These are phyloP conservation scores for Termitomyces titanicus DNA, from an alignment of 768 basidiomycete species.

Conservation along the genomic window DNA sequence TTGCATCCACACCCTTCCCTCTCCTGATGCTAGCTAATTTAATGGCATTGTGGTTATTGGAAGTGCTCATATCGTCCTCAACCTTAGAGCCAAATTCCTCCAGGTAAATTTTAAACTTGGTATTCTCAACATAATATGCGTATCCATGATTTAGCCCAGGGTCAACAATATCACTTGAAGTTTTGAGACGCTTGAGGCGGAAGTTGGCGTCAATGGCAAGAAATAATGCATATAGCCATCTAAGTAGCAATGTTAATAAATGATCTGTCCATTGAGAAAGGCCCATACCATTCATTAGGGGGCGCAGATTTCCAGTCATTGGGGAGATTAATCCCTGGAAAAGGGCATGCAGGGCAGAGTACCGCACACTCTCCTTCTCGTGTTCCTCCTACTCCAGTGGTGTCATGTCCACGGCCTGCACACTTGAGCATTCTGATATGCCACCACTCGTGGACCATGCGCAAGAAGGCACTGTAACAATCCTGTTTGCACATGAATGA, in stretches of 20 bases:
- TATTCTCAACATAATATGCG: too few relatives aligned
- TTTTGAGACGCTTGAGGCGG: too few relatives aligned
- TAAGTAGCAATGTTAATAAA: not conserved
- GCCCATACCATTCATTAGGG: not conserved
- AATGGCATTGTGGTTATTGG: too few relatives aligned
- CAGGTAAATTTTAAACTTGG: too few relatives aligned
- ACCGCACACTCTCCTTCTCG: constrained; percentile 15
- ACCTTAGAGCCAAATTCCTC: too few relatives aligned
- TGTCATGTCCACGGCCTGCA: constrained; percentile 14
- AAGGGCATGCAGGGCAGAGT: not conserved
- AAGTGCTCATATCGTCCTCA: not conserved
- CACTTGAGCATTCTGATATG: constrained; percentile 18
- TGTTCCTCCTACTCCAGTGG: constrained; percentile 8
- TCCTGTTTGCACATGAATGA: constrained; percentile 7
- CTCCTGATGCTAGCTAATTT: not conserved
- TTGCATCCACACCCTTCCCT: not conserved
- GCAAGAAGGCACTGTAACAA: constrained; percentile 16
- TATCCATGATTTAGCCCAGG: too few relatives aligned
- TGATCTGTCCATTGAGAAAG: not conserved
- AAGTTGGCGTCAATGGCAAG: too few relatives aligned
- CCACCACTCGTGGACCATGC: constrained; percentile 17
- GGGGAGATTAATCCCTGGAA: not conserved
- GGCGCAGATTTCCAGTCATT: not conserved
- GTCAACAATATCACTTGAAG: too few relatives aligned
- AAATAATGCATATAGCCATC: too few relatives aligned